Conservation (phyloP, 305 asterid genomes). For the Fraxinus sp. region DNA sequence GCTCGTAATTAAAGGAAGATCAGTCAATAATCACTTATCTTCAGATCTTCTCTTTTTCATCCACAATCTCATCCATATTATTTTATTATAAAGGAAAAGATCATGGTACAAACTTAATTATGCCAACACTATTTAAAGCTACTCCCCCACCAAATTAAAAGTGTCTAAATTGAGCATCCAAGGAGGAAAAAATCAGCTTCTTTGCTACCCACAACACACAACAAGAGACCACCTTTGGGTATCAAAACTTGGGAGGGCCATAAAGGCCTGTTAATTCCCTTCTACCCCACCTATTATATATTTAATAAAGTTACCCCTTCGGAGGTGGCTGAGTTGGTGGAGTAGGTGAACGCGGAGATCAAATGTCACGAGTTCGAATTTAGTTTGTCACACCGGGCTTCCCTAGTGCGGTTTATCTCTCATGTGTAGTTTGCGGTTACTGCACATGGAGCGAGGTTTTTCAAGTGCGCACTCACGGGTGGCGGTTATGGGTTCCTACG, state of each 20-base stretch:
- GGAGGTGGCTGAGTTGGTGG: too few species aligned
- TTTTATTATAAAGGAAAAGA: not conserved
- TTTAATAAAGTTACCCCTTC: not conserved
- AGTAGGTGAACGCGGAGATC: too few species aligned
- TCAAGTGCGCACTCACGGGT: too few species aligned
- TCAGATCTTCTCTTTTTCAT: not conserved
- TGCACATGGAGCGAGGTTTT: too few species aligned
- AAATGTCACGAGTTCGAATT: too few species aligned
- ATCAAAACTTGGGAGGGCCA: constrained; percentile 27
- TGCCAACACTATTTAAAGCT: constrained; percentile 23
- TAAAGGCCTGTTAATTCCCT: constrained; percentile 19
- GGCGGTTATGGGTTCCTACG: too few species aligned
- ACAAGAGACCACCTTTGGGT: constrained; percentile 25
- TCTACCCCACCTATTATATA: constrained; percentile 27
- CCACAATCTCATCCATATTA: constrained; percentile 18
- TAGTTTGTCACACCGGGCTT: too few species aligned
- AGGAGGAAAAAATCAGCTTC: constrained; percentile 24
- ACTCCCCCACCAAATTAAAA: constrained; percentile 30
- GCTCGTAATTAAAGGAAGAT: not conserved
- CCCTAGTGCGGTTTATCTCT: too few species aligned
- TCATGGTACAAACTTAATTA: constrained; percentile 15
- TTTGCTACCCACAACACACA: constrained; percentile 39
- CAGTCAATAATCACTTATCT: not conserved
- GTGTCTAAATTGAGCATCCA: constrained; percentile 33
- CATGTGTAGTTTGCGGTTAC: too few species aligned